Base-by-base conservation (phyloP, 1,284 basidiomycete species). In the Gymnopus androsaceus region DNA sequence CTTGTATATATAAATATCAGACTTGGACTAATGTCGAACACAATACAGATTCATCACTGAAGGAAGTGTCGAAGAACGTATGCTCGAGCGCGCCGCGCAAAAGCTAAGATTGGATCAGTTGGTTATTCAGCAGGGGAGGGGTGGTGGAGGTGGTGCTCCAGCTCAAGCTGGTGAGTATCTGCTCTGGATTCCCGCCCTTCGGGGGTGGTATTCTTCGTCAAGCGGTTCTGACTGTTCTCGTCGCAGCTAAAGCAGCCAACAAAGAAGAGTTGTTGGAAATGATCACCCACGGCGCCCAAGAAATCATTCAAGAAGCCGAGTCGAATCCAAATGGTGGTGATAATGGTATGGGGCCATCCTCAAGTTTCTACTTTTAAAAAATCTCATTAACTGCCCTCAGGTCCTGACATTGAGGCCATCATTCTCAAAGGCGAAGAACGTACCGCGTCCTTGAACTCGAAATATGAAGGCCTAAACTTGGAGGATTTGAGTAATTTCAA, bases 401-500 rank as follows among this genome's bases (percentile, higher is more conserved):
- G 38, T 36, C 19, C 38, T 28, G 95, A 98, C 68, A 98, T 99
- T 58, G 95, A 99, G 55, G 92, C 80, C 15, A 96, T 99, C 74
- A 98, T 99, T 64, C 76, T 84, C 23, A 83, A 86, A n/a, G 95
- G 95, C 40, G 95, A 99, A 73, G 87, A 92, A 62, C 89, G 93
- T 51, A 99, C 97, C 0, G 80, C 82, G 0, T 90, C 94, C 72
- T 79, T 99, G 57, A 96, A 90, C 68, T 88, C 80, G 74, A 98
- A 97, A 73, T 99, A 98, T 67, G 93, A 95, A 64, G 88, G 85
- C 2, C 82, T 99, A 54, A 95, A 94, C 67, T 82, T 97, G 48
- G 96, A 99, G 67, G 96, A 98, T 64, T 77, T 99, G 49, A 95
- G 92, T 72, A 98, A 94, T 76, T 98, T 99, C 84, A 96, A 96